A percentile compares a stretch with the other conserved stretches of the same genome.
Conservation (phyloP, 148 eudicot genomes). For the Rheum nobile region DNA sequence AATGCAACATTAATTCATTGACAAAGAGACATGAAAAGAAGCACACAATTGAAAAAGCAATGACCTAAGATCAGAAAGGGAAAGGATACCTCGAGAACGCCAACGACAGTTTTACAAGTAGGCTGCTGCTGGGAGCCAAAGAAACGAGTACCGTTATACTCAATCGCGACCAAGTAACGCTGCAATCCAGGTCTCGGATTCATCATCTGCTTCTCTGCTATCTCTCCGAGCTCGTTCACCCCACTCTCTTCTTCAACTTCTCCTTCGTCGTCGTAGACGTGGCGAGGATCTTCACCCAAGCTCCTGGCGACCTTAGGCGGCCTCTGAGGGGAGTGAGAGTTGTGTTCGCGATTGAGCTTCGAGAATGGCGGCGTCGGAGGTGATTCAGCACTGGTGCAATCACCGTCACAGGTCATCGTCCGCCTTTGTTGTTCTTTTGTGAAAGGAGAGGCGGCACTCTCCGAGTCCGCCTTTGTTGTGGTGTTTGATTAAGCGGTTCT, state of each 20-base stretch:
- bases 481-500: neutral
- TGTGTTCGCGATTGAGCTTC: conserved; percentile 23
- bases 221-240: conserved; percentile 11
- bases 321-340: conserved; percentile 29
- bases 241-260: conserved; percentile 14
- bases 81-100: conserved; percentile 66
- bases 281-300: conserved; percentile 13
- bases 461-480: neutral
- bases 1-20: neutral
- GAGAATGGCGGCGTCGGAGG: neutral
- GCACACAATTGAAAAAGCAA: neutral
- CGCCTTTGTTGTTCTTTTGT: neutral
- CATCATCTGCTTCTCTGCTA: conserved; percentile 15
- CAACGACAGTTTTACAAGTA: conserved; percentile 60
- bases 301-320: conserved; percentile 39
- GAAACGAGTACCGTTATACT: conserved; percentile 88
- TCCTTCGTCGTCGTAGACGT: neutral
- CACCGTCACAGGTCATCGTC: conserved; percentile 1
- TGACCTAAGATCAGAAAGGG: too few relatives aligned
- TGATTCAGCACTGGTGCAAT: neutral
- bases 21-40: neutral
- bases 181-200: conserved; percentile 39
- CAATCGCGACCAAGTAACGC: conserved; percentile 75
- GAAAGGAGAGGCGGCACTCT: too few relatives aligned
- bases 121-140: conserved; percentile 78